Percentiles rank a stretch among this genome's conserved stretches.
Conservation (phyloP, 1,284 basidiomycete species). For the Sporisorium sorghi region DNA sequence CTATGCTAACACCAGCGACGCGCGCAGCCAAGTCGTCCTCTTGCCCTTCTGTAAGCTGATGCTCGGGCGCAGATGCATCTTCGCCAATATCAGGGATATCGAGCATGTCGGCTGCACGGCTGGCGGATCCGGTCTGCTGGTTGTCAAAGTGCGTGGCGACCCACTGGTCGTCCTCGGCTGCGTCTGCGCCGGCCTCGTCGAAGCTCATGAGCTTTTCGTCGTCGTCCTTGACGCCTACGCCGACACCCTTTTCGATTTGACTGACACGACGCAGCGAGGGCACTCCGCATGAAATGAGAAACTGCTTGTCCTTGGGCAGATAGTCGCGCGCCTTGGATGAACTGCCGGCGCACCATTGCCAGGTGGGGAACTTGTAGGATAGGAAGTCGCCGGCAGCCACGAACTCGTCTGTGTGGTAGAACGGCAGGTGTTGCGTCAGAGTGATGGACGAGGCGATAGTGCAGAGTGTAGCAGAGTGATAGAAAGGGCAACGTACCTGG, state of each 20-base stretch:
- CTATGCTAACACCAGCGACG: slow-evolving; percentile 50
- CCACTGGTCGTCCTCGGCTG: slow-evolving; percentile 56
- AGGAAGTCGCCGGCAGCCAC: slow-evolving; percentile 68
- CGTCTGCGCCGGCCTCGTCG: slow-evolving; percentile 37
- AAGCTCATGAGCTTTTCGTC: slow-evolving; percentile 56
- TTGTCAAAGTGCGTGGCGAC: slow-evolving; percentile 55
- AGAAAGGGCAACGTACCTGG: slow-evolving; percentile 76
- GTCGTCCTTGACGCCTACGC: slow-evolving; percentile 38
- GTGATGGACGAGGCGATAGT: not conserved
- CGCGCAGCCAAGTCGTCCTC: slow-evolving; percentile 60
- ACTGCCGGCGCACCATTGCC: slow-evolving; percentile 72
- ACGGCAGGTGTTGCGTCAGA: not conserved
- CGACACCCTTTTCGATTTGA: slow-evolving; percentile 53
- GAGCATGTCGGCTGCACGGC: slow-evolving; percentile 47
- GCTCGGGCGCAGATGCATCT: slow-evolving; percentile 47
- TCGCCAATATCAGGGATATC: slow-evolving; percentile 65
- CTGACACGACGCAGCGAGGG: slow-evolving; percentile 65
- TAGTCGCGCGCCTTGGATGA: slow-evolving; percentile 86
- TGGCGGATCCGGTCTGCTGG: slow-evolving; percentile 12
- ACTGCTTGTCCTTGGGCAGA: slow-evolving; percentile 93
- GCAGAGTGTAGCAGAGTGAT: too few relatives aligned
- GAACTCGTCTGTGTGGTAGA: slow-evolving; percentile 61
- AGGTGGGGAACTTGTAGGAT: slow-evolving; percentile 67
- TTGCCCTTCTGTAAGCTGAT: slow-evolving; percentile 54
- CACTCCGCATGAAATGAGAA: slow-evolving; percentile 76